Conservation (phyloP, 2,329 filamentous ascomycete species). For the Metarhizium sp. region DNA sequence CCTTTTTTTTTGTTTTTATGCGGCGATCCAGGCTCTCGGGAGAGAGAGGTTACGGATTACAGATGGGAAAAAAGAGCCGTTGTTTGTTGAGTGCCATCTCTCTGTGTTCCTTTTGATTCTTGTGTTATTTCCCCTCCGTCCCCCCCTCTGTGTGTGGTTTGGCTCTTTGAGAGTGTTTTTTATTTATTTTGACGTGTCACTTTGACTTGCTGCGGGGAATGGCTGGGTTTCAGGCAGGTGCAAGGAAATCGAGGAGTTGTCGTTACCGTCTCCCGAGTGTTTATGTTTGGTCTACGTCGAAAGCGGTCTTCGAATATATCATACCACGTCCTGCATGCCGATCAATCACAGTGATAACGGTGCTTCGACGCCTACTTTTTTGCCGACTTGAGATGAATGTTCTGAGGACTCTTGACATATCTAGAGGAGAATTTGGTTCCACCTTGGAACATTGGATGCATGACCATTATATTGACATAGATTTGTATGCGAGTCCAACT, state of each 20-base stretch:
- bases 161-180: neutral
- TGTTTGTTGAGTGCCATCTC: constrained; percentile 6
- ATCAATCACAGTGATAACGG: neutral
- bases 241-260: neutral
- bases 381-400: neutral
- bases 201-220: neutral
- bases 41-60: constrained; percentile 17
- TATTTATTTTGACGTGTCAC: neutral
- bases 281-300: constrained; percentile 4
- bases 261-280: neutral
- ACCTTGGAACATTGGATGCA: too few relatives aligned
- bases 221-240: neutral
- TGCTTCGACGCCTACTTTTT: neutral
- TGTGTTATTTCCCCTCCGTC: neutral
- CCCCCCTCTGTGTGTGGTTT: neutral
- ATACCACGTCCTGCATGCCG: constrained; percentile 1
- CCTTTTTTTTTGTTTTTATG: constrained; percentile 13
- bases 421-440: too few relatives aligned
- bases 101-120: constrained; percentile 5
- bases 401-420: too few relatives aligned
- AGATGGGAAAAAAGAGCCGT: constrained; percentile 19
- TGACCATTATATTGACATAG: neutral
- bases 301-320: constrained; percentile 5
- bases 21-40: constrained; percentile 25
- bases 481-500: neutral